A percentile compares a stretch with the other conserved stretches of the same genome.
These are phyloP conservation scores for Dictyostelium capitatum DNA, from an alignment of 78 protist species.

Conservation along the genomic window DNA sequence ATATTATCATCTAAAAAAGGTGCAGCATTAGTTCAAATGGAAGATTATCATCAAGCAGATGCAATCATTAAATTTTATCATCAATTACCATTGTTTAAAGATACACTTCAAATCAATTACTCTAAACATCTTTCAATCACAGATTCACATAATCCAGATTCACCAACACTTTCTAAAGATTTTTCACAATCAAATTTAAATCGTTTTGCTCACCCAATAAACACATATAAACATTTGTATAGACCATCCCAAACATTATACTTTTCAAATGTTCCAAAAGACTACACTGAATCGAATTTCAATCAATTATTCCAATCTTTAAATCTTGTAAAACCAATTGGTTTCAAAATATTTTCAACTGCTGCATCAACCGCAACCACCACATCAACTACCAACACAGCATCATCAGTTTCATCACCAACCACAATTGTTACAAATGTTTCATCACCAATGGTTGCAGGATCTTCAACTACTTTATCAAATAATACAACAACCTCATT, in stretches of 20 bases:
- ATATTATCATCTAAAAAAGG: conserved; percentile 83
- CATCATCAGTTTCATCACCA: neutral
- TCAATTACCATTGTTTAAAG: conserved; percentile 68
- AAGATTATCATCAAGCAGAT: conserved; percentile 77
- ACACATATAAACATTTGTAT: conserved; percentile 66
- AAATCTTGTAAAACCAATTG: conserved; percentile 62
- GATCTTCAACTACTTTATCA: neutral
- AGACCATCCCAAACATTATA: conserved; percentile 80
- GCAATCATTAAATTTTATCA: conserved; percentile 70
- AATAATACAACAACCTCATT: neutral
- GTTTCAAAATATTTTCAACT: conserved; percentile 47
- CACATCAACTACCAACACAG: neutral
- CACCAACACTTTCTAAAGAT: conserved; percentile 49
- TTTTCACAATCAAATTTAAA: conserved; percentile 41
- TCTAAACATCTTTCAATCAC: conserved; percentile 81
- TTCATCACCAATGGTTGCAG: neutral
- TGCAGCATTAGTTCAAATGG: conserved; percentile 88
- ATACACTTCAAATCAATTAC: conserved; percentile 47
- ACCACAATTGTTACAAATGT: neutral
- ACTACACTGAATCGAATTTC: conserved; percentile 51
- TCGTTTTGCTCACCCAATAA: conserved; percentile 76
- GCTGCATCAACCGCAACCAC: neutral
- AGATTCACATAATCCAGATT: conserved; percentile 63
- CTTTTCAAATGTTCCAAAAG: conserved; percentile 77
- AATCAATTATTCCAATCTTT: conserved; percentile 40